Evolutionary conservation across 2,329 filamentous ascomycete genomes (phyloP), one percentile per base, ranked within the genome.

Genomic region (Xenoacremonium recifei): DNA sequence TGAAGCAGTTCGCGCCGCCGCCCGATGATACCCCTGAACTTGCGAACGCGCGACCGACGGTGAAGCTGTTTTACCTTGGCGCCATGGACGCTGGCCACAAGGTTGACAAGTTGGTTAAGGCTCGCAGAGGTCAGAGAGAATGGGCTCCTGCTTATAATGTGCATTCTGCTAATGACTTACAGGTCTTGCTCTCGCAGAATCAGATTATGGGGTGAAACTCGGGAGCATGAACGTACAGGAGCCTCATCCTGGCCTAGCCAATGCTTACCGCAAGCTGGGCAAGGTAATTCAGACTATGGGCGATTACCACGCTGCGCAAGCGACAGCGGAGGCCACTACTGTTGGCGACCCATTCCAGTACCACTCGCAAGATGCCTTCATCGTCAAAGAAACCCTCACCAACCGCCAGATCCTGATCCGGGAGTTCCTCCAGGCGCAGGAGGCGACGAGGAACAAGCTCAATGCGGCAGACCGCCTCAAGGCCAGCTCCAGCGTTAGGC

Each of bases 1-100:
- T 99, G 63, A 99, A 99, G 75, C 93, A 99, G 66, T 99, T 99
- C 67, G 92, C 93, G 27, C 93, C 93, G 21, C 93, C 93, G 1
- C 91, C 93, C 11, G 93, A 99, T 66, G 93, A 99, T 65, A 97
- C 93, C 1, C 91, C 92, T 9, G 93, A 99, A 70, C 76, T 99
- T 41, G 85, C 92, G 50, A 85, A 93, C 57, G 90, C 91, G 16
- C 81, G 93, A 39, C 93, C 93, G 1, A 76, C 89, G 32, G 93
- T 97, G 27, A 99, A 99, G 71, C 78, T 91, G 35, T 97, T 99
- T 64, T 99, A 99, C 61, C 74, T 99, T 17, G 89, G 89, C 16
- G 85, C 89, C 6, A 95, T 99, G 89, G 93, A 97, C 62, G 83
- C 89, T n/a, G 89, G 90, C 32, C 93, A 99, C 68, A 97, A 96